Evolutionary conservation across 1,139 yeast genomes (phyloP).

Genomic region (Scheffersomyces quercinus): DNA sequence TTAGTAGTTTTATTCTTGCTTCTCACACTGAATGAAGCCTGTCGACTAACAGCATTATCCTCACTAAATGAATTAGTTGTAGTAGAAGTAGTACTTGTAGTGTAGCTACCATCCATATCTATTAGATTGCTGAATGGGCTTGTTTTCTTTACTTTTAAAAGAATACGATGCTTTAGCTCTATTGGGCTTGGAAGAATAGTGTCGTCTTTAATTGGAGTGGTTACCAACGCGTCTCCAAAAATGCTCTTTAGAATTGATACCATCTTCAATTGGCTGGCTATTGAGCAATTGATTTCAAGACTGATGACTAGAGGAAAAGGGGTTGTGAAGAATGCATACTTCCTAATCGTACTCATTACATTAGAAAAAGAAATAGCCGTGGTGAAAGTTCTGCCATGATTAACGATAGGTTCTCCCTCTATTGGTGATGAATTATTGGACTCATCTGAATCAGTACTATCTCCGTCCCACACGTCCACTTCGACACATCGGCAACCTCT

Average conservation of each 20-base stretch:
- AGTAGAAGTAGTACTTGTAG: conserved; percentile 16
- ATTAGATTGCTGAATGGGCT: conserved; percentile 19
- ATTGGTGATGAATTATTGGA: not conserved
- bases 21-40: conserved; percentile 15
- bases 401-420: conserved; percentile 76
- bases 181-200: conserved; percentile 67
- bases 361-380: conserved; percentile 66
- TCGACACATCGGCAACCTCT: conserved; percentile 93
- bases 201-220: conserved; percentile 34
- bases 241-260: conserved; percentile 51
- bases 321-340: conserved; percentile 82
- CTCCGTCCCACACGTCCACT: conserved; percentile 94
- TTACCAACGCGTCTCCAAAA: conserved; percentile 61
- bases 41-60: conserved; percentile 27
- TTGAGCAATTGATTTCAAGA: conserved; percentile 77
- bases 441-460: conserved; percentile 14
- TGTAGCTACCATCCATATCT: conserved; percentile 1
- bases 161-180: conserved; percentile 63
- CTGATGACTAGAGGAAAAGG: conserved; percentile 88
- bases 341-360: conserved; percentile 71
- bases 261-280: conserved; percentile 61
- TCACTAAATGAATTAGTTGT: conserved; percentile 53
- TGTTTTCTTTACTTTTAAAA: conserved; percentile 75
- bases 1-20: conserved; percentile 24
- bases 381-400: conserved; percentile 86